A percentile compares a stretch with the other conserved stretches of the same genome.
Conservation (phyloP, 805 yeast species). For the Hanseniaspora singularis region DNA sequence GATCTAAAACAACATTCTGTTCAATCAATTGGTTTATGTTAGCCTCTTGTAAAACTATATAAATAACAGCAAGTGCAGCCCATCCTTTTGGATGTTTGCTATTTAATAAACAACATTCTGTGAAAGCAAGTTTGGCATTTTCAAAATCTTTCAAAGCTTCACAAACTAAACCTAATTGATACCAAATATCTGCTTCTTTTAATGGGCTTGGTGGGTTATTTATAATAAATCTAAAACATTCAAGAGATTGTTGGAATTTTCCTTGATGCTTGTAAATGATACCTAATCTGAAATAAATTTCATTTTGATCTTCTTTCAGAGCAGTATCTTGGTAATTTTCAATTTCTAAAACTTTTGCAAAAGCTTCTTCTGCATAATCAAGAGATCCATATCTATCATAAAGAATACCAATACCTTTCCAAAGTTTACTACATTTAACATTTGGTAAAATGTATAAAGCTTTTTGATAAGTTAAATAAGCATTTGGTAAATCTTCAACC, state of each 20-base stretch:
- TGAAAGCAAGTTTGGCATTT: constrained; percentile 91
- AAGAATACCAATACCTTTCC: constrained; percentile 97
- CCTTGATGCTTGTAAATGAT: constrained; percentile 93
- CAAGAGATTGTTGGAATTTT: constrained; percentile 74
- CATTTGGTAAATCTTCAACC: constrained; percentile 91
- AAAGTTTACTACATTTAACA: constrained; percentile 88
- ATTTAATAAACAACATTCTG: constrained; percentile 75
- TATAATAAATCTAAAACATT: constrained; percentile 86
- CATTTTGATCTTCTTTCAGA: constrained; percentile 88
- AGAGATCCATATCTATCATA: constrained; percentile 92
- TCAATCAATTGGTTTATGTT: neutral
- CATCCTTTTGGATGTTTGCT: constrained; percentile 93
- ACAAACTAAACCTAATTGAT: constrained; percentile 90
- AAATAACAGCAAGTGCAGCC: constrained; percentile 90
- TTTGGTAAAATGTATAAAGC: constrained; percentile 83
- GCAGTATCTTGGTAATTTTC: constrained; percentile 42
- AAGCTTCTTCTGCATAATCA: constrained; percentile 97
- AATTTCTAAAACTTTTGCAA: constrained; percentile 86
- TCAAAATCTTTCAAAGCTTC: constrained; percentile 87
- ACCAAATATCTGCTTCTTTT: constrained; percentile 96
- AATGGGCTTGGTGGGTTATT: constrained; percentile 88
- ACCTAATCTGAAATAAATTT: constrained; percentile 90
- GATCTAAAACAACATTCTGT: neutral
- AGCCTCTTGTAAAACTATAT: constrained; percentile 37
- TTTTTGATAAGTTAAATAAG: constrained; percentile 92